phyloP scores from a whole-genome alignment of 1,139 yeast species.

The Hemisphaericaspora xylofermentans region DNA sequence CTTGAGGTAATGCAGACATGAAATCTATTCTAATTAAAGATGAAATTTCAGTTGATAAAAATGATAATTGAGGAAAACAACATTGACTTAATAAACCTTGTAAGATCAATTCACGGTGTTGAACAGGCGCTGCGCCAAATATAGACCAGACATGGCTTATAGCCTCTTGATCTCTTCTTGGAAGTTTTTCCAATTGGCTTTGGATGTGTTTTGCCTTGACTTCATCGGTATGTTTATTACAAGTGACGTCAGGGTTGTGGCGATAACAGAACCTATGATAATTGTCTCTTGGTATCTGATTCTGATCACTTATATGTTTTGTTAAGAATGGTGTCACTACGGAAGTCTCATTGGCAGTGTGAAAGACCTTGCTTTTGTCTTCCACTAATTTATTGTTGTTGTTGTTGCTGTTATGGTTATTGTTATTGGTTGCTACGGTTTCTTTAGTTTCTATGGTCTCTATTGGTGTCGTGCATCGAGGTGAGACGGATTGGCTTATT shows the following conservation, averaged over 20 bases:
- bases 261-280: constrained; percentile 78
- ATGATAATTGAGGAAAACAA: constrained; percentile 91
- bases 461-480: too few species aligned
- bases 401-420: background rate
- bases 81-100: constrained; percentile 87
- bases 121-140: constrained; percentile 68
- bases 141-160: constrained; percentile 77
- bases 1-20: constrained; percentile 80
- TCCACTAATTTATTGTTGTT: constrained; percentile 1
- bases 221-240: constrained; percentile 72
- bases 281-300: constrained; percentile 46
- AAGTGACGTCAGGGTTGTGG: constrained; percentile 81
- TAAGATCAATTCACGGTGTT: constrained; percentile 69
- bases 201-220: constrained; percentile 63
- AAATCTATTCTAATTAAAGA: constrained; percentile 85
- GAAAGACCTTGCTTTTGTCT: too few species aligned
- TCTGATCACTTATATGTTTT: constrained; percentile 45
- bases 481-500: too few species aligned
- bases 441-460: too few species aligned
- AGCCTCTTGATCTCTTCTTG: constrained; percentile 66
- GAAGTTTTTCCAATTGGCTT: constrained; percentile 54
- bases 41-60: constrained; percentile 75
- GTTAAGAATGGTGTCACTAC: constrained; percentile 48
- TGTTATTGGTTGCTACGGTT: too few species aligned
- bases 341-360: constrained; percentile 17